Percentiles rank a stretch among this genome's conserved stretches.
These are phyloP conservation scores for Diaporthe helianthi DNA, from an alignment of 2,329 filamentous ascomycete species.

Conservation along the genomic window DNA sequence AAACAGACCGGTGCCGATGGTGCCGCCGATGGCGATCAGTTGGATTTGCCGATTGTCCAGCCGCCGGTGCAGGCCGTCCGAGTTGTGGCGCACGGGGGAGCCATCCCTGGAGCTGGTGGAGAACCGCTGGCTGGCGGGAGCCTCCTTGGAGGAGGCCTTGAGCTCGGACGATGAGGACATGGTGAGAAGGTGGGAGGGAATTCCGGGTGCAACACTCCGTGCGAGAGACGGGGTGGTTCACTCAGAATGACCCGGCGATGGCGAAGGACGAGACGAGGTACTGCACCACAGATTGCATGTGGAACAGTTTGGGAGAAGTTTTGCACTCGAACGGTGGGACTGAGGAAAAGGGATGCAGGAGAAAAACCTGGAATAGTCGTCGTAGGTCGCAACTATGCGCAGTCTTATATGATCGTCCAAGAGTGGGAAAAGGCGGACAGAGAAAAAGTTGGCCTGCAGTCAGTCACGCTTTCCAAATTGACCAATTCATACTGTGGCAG, in stretches of 20 bases:
- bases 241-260: constrained; percentile 17
- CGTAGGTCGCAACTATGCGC: background rate
- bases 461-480: background rate
- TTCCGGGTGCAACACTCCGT: constrained; percentile 10
- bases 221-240: background rate
- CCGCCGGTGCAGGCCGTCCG: constrained; percentile 50
- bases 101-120: constrained; percentile 14
- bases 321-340: constrained; percentile 10
- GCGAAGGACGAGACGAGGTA: background rate
- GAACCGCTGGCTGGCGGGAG: constrained; percentile 9
- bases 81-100: constrained; percentile 23
- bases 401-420: background rate
- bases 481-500: too few species aligned
- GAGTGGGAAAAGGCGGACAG: background rate
- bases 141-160: constrained; percentile 20
- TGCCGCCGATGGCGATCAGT: constrained; percentile 64
- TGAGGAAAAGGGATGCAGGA: constrained; percentile 14
- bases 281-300: constrained; percentile 17
- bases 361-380: constrained; percentile 11
- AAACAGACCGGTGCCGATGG: constrained; percentile 65
- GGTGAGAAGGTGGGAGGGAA: background rate
- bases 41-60: constrained; percentile 64
- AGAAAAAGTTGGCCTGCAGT: background rate
- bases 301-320: constrained; percentile 6
- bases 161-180: constrained; percentile 14